Evolutionary conservation across 2,329 filamentous ascomycete genomes (phyloP), one percentile per base, ranked within the genome.

Genomic region (Ilyonectria mors-panacis): DNA sequence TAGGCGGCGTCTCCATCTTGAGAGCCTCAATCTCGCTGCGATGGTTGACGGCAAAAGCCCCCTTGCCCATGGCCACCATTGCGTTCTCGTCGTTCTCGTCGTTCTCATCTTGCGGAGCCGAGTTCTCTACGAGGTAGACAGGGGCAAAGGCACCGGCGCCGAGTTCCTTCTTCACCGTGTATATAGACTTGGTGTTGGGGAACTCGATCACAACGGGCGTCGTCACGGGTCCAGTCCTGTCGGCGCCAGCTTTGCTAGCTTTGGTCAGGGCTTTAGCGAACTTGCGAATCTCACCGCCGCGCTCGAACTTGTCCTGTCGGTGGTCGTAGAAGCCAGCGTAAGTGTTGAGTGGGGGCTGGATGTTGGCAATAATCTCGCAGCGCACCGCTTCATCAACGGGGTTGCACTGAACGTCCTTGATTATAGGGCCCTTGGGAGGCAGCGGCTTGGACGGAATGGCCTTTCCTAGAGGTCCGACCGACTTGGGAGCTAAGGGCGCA

Each of bases 111-210:
- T 42, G 15, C 4, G 86, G 84, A 0, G 83, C 82, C n/a, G 89
- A 87, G 73, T 92, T 92, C 77, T 97, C 94, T 8, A 95, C 92
- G 0, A 99, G 88, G 78, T 98, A 99, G 3, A 99, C 96, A 0
- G 96, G 95, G 0, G 95, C 96, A 81, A 97, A 99, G 1, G 96
- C 96, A 9, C 96, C 96, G 30, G 94, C 93, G 1, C 96, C 96
- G 13, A 99, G 89, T 78, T 98, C 94, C 56, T 92, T 90, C 77
- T 92, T 94, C 63, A 98, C 82, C 1, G 89, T 92, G 80, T 98
- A 99, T 47, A 87, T 88, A 44, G 90, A 85, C 23, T 87, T 82
- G 2, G 88, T 86, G 44, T 89, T 89, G 0, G 89, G 85, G 67
- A 98, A 93, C 47, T 89, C 84, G 23, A 98, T 85, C 4, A 88